phyloP scores from a whole-genome alignment of 1,139 yeast species.

The Suhomyces taliae region DNA sequence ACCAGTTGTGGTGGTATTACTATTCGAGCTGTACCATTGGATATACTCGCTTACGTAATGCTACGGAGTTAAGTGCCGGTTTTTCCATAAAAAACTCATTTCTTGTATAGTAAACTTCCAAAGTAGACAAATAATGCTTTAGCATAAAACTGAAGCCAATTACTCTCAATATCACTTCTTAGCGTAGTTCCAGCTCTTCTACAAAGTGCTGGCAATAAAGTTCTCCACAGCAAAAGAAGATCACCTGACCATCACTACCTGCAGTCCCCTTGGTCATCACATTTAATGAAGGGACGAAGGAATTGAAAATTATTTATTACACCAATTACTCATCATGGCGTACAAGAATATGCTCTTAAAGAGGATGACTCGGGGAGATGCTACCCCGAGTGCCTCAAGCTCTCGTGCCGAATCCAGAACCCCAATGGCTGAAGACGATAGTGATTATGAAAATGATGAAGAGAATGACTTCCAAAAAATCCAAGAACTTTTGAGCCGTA shows the following conservation, averaged over 20 bases:
- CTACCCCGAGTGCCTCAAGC: constrained; percentile 16
- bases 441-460: constrained; percentile 39
- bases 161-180: too few relatives aligned
- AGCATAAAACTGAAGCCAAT: too few relatives aligned
- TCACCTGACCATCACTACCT: constrained; percentile 1
- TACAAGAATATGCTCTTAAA: constrained; percentile 8
- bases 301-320: not conserved
- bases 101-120: too few relatives aligned
- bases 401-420: constrained; percentile 44
- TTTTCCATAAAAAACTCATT: too few relatives aligned
- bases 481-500: constrained; percentile 42
- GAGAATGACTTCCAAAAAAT: constrained; percentile 42
- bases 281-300: constrained; percentile 1
- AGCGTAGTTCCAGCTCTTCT: too few relatives aligned
- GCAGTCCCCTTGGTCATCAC: constrained; percentile 7
- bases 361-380: constrained; percentile 15
- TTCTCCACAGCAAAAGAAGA: not conserved
- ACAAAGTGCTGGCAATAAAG: too few relatives aligned
- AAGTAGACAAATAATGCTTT: too few relatives aligned
- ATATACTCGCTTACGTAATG: too few relatives aligned
- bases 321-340: constrained; percentile 3
- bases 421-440: constrained; percentile 40
- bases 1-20: too few relatives aligned
- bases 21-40: too few relatives aligned
- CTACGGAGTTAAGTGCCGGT: too few relatives aligned